Conservation (phyloP, 140 eudicot genomes). For the Bidens hawaiensis region DNA sequence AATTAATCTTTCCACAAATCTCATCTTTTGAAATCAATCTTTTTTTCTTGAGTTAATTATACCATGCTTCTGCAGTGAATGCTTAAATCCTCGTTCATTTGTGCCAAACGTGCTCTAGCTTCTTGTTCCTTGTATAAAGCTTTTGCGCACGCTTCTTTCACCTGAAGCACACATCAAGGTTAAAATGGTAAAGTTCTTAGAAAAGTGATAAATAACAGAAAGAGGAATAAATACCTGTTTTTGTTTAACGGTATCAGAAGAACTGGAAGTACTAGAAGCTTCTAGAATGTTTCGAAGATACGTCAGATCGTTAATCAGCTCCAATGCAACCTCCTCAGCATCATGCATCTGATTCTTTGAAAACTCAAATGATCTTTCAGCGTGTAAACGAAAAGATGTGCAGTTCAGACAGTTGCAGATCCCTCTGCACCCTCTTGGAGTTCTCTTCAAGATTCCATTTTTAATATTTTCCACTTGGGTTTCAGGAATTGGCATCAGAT, state of each 20-base stretch:
- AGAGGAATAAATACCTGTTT: conserved; percentile 33
- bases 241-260: conserved; percentile 18
- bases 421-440: conserved; percentile 82
- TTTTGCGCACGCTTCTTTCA: conserved; percentile 49
- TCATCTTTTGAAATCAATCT: no score
- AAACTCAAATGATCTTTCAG: conserved; percentile 77
- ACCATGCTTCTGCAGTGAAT: conserved; percentile 67
- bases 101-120: conserved; percentile 53
- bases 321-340: conserved; percentile 66
- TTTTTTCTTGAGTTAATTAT: no score
- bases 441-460: conserved; percentile 60
- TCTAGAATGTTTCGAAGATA: conserved; percentile 42
- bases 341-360: conserved; percentile 75
- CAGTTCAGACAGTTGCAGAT: conserved; percentile 66
- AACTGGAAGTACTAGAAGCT: conserved; percentile 16
- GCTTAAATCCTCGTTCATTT: conserved; percentile 58
- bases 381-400: conserved; percentile 69
- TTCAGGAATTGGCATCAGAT: conserved; percentile 6
- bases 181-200: not conserved
- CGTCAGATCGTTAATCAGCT: conserved; percentile 52
- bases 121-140: conserved; percentile 48
- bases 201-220: not conserved
- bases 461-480: conserved; percentile 11
- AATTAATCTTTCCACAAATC: not conserved
- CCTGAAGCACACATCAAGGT: conserved; percentile 24